Conservation (phyloP, 2,329 filamentous ascomycete species). For the Dendryphion nanum region DNA sequence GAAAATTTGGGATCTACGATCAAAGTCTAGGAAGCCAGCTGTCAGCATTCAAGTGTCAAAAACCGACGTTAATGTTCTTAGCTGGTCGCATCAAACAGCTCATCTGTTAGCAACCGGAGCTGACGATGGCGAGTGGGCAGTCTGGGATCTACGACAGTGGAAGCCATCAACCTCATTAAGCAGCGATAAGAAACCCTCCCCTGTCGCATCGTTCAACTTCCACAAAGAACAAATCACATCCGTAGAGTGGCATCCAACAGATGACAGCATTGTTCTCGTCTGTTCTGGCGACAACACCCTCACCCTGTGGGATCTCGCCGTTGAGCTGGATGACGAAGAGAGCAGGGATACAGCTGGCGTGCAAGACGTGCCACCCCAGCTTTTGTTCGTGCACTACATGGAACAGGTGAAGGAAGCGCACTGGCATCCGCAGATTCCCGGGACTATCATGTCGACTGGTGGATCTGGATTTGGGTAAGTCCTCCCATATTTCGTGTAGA, state of each 20-base stretch:
- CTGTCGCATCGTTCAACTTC: conserved; percentile 92
- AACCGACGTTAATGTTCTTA: conserved; percentile 93
- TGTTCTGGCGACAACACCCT: conserved; percentile 91
- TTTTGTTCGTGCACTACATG: conserved; percentile 96
- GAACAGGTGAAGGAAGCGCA: conserved; percentile 93
- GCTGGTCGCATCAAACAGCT: conserved; percentile 84
- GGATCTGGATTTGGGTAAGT: conserved; percentile 73
- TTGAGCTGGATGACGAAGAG: conserved; percentile 96
- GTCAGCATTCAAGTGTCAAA: conserved; percentile 81
- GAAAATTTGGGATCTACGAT: conserved; percentile 92
- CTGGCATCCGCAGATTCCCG: conserved; percentile 96
- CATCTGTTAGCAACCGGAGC: conserved; percentile 90
- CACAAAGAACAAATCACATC: conserved; percentile 96
- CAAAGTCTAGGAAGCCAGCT: conserved; percentile 84
- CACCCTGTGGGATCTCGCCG: conserved; percentile 93
- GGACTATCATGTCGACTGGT: conserved; percentile 84
- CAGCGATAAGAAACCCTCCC: conserved; percentile 59
- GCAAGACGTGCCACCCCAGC: conserved; percentile 86
- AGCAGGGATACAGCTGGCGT: conserved; percentile 84
- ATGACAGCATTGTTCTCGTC: conserved; percentile 92
- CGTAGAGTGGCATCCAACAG: conserved; percentile 95
- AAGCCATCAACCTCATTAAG: conserved; percentile 61
- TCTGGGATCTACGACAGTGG: conserved; percentile 97
- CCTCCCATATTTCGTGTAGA: conserved; percentile 1
- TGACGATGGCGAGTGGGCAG: conserved; percentile 90